Conservation (phyloP, 768 basidiomycete genomes). For the Auricularia sp. region DNA sequence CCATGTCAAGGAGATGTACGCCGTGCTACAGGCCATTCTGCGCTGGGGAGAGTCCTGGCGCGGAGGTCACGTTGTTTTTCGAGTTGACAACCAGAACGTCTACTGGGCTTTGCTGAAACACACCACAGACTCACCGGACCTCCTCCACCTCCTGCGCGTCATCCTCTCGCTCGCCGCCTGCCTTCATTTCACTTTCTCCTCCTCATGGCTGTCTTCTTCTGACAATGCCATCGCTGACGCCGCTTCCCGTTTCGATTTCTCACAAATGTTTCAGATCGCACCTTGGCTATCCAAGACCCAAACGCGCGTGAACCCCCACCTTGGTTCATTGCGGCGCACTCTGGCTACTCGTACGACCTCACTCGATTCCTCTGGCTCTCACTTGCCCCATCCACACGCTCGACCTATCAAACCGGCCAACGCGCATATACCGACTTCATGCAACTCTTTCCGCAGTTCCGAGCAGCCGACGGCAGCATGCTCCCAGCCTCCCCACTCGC, state of each 20-base stretch:
- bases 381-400: slow-evolving; percentile 20
- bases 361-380: slow-evolving; percentile 22
- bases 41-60: too few relatives aligned
- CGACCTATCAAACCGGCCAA: slow-evolving; percentile 23
- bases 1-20: too few relatives aligned
- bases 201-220: slow-evolving; percentile 10
- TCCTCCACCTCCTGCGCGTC: slow-evolving; percentile 5
- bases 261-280: slow-evolving; percentile 15
- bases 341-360: slow-evolving; percentile 8
- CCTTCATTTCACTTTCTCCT: slow-evolving; percentile 11
- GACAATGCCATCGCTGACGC: slow-evolving; percentile 12
- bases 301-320: slow-evolving; percentile 12
- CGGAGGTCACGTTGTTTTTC: fast-evolving
- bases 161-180: slow-evolving; percentile 7
- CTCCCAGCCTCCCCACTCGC: neutral
- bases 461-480: neutral
- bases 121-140: too few relatives aligned
- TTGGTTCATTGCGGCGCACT: slow-evolving; percentile 11
- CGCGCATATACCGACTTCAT: slow-evolving; percentile 21
- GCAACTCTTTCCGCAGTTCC: neutral
- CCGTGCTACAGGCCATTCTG: too few relatives aligned
- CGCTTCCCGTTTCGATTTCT: slow-evolving; percentile 13
- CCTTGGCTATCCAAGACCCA: slow-evolving; percentile 14
- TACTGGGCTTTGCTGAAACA: too few relatives aligned
- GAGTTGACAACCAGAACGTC: too few relatives aligned